Conservation (phyloP, 1,284 basidiomycete species). For the Apiotrichum veenhuisii region DNA sequence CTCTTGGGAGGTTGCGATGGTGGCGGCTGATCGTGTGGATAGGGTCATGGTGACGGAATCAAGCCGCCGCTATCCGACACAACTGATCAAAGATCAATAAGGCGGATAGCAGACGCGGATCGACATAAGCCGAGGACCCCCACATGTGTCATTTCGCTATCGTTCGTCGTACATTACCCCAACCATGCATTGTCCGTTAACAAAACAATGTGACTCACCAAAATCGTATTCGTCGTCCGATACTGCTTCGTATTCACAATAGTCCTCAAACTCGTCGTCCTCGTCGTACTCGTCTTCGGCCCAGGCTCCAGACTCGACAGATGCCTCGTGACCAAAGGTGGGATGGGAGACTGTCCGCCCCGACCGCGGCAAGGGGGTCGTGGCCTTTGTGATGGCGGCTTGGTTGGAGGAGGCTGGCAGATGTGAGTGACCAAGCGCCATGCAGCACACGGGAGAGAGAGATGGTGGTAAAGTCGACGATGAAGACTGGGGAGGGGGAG, state of each 20-base stretch:
- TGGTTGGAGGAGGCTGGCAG: not conserved
- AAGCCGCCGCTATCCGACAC: too few relatives aligned
- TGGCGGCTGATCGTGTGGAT: too few relatives aligned
- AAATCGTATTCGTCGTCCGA: constrained; percentile 28
- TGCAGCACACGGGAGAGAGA: not conserved
- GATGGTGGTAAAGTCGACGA: not conserved
- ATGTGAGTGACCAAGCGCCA: not conserved
- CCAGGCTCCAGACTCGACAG: constrained; percentile 17
- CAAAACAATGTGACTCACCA: constrained; percentile 8
- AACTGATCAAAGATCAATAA: too few relatives aligned
- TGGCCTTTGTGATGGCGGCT: not conserved
- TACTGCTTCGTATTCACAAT: constrained; percentile 15
- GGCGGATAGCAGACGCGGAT: too few relatives aligned
- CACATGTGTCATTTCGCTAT: too few relatives aligned
- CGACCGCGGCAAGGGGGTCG: constrained; percentile 8
- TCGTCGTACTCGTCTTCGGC: constrained; percentile 22
- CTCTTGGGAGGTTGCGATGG: too few relatives aligned
- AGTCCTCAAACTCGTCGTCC: constrained; percentile 30
- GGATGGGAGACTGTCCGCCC: constrained; percentile 11
- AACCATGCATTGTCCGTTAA: too few relatives aligned
- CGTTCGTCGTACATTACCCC: too few relatives aligned
- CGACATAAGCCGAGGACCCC: too few relatives aligned
- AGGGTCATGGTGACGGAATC: too few relatives aligned
- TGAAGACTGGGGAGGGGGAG: too few relatives aligned
- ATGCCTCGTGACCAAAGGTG: constrained; percentile 23